Percentiles rank a stretch among this genome's conserved stretches.
phyloP scores from a whole-genome alignment of 805 yeast species.

The Starmerella floricola region DNA sequence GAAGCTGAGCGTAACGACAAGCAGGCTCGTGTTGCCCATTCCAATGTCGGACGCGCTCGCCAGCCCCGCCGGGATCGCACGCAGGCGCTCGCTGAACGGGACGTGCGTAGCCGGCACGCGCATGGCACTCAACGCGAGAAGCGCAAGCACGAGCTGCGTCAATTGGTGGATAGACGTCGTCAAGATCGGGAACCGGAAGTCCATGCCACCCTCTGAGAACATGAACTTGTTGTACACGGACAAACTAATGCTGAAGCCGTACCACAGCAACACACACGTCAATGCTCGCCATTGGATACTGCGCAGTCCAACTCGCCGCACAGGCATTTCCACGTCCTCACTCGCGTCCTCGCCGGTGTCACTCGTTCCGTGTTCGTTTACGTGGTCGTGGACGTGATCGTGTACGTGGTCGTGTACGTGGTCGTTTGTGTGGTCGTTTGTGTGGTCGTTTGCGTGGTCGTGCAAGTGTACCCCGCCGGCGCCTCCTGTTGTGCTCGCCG shows the following conservation, averaged over 20 bases:
- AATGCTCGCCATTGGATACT: slow-evolving; percentile 11
- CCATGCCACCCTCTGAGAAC: slow-evolving; percentile 66
- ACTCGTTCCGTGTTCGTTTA: no score
- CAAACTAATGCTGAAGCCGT: slow-evolving; percentile 29
- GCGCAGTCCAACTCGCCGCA: neutral
- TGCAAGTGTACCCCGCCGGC: neutral
- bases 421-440: no score
- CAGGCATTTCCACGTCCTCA: no score
- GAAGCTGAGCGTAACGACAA: slow-evolving; percentile 65
- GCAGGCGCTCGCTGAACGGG: slow-evolving; percentile 4
- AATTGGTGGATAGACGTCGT: slow-evolving; percentile 80
- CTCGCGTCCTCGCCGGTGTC: no score
- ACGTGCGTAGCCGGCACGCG: slow-evolving; percentile 3
- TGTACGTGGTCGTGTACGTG: no score
- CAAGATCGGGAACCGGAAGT: slow-evolving; percentile 71
- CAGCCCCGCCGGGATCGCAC: slow-evolving; percentile 66
- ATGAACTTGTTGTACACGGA: slow-evolving; percentile 84
- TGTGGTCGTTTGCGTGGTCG: no score
- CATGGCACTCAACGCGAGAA: slow-evolving; percentile 17
- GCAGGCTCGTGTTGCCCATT: slow-evolving; percentile 70
- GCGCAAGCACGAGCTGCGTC: slow-evolving; percentile 46
- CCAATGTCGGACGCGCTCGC: slow-evolving; percentile 94
- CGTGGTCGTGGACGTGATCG: no score
- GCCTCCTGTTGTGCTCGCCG: neutral
- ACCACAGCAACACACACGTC: slow-evolving; percentile 26